Evolutionary conservation across 2,329 filamentous ascomycete species (phyloP), one percentile per base, ranked within the genome.

Genomic region (Monascus ruber): DNA sequence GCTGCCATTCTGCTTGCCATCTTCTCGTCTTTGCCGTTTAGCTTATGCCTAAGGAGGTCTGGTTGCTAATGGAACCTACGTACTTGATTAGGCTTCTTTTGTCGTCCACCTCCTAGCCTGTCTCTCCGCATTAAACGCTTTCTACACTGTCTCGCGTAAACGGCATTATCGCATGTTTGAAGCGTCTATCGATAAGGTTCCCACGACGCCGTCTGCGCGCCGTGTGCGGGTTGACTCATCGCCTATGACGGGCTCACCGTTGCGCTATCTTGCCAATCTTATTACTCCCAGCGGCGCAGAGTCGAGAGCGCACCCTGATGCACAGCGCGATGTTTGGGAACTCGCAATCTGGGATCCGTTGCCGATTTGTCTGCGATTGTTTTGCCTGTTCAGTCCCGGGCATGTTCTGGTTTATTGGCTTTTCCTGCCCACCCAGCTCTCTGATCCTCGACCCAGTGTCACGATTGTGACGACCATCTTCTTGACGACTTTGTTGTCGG

Each of bases 131-230:
- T 56, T 74, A 26, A 98, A 98, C 63, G 79, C 86, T 3, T 71
- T 81, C 54, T 89, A 88, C 62, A 85, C 87, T 26, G 83, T 94
- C 59, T 76, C 74, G 40, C 81, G 86, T 50, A 85, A 79, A 53
- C 81, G 87, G 43, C 79, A 85, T 53, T 98, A 98, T 66, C 80
- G 91, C 48, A 72, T 98, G 26, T 98, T 98, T 62, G 86, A 94
- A 63, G 80, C 79, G 46, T 78, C 81, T 31, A 82, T 96, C 46
- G 86, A 96, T 41, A 70, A 75, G 36, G 67, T 76, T 24, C 82
- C 83, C 4, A 72, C 76, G 17, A 96, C 91, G 0, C 83, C 87
- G 1, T 95, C 87, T 5, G 91, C 86, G 5, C 83, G 81, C 45
- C 81, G 91, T 45, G 91, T 98, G 5, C 81, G 82, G 37, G 86